Evolutionary conservation across 352 stramenopile species (phyloP).

Genomic region (Aphanomyces euteiches): DNA sequence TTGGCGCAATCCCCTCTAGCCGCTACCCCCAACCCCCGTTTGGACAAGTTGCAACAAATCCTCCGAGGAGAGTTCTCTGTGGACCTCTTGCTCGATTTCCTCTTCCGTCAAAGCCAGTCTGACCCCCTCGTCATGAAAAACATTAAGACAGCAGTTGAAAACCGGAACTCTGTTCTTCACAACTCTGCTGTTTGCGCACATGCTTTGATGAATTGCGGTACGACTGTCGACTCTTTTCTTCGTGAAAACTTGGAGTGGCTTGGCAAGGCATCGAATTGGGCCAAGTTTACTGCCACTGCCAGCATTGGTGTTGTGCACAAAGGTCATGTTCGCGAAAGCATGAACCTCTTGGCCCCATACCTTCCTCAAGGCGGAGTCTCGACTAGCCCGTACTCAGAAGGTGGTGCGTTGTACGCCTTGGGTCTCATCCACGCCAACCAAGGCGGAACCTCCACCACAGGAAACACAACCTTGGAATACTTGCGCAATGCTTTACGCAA

Average conservation of each 20-base stretch:
- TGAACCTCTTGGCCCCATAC: constrained; percentile 97
- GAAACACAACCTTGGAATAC: constrained; percentile 82
- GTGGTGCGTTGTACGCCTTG: constrained; percentile 96
- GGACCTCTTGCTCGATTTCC: constrained; percentile 91
- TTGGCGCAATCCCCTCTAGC: constrained; percentile 47
- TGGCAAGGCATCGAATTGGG: constrained; percentile 98
- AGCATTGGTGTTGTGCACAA: constrained; percentile 98
- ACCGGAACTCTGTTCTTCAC: constrained; percentile 96
- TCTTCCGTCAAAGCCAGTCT: constrained; percentile 87
- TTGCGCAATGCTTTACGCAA: constrained; percentile 81
- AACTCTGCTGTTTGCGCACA: constrained; percentile 96
- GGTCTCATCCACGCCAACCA: constrained; percentile 98
- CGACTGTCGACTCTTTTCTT: constrained; percentile 96
- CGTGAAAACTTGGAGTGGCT: constrained; percentile 99
- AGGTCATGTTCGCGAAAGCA: constrained; percentile 96
- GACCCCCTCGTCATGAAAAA: constrained; percentile 92
- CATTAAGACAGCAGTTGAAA: constrained; percentile 91
- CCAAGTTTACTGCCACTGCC: constrained; percentile 98
- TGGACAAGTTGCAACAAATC: constrained; percentile 86
- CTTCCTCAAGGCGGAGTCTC: constrained; percentile 81
- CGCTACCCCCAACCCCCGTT: constrained; percentile 38
- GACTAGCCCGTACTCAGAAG: constrained; percentile 95
- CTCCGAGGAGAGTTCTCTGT: constrained; percentile 87
- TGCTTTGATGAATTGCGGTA: constrained; percentile 97
- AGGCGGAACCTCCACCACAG: constrained; percentile 78